phyloP scores from a whole-genome alignment of 768 basidiomycete genomes.

The Kwoniella shandongensis region DNA sequence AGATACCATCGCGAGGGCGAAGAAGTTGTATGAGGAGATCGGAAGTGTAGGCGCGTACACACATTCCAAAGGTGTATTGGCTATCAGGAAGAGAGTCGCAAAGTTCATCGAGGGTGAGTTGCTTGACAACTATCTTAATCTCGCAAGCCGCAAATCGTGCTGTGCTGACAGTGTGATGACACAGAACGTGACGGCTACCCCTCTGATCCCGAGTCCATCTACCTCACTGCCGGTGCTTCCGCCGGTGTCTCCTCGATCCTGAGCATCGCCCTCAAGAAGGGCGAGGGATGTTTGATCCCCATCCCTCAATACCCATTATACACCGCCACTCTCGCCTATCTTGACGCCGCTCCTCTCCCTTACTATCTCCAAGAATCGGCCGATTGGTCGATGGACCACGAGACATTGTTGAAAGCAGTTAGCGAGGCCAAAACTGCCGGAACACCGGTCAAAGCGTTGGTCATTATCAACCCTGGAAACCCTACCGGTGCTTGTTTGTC shows the following conservation, averaged over 20 bases:
- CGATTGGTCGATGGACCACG: slow-evolving; percentile 77
- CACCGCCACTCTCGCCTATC: slow-evolving; percentile 87
- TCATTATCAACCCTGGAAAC: slow-evolving; percentile 98
- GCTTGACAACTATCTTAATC: neutral
- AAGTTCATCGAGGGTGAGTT: slow-evolving; percentile 78
- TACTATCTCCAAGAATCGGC: slow-evolving; percentile 83
- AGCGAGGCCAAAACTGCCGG: slow-evolving; percentile 65
- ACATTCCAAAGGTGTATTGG: slow-evolving; percentile 86
- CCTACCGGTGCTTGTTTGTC: slow-evolving; percentile 87
- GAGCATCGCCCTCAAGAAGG: slow-evolving; percentile 43
- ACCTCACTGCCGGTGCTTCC: slow-evolving; percentile 92
- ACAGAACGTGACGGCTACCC: slow-evolving; percentile 87
- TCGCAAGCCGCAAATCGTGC: slow-evolving; percentile 10
- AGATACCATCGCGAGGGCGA: slow-evolving; percentile 81
- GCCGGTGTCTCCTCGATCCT: slow-evolving; percentile 71
- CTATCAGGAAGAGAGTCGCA: slow-evolving; percentile 83
- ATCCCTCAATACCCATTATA: slow-evolving; percentile 99
- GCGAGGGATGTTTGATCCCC: slow-evolving; percentile 64
- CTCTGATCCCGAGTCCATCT: slow-evolving; percentile 78
- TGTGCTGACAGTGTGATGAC: neutral
- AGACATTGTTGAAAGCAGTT: slow-evolving; percentile 67
- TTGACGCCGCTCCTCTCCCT: slow-evolving; percentile 73
- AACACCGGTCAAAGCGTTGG: slow-evolving; percentile 73
- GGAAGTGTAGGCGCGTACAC: slow-evolving; percentile 94
- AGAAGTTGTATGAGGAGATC: slow-evolving; percentile 76